These are phyloP conservation scores for Mycena indigotica DNA, from an alignment of 768 basidiomycete genomes.

Conservation along the genomic window DNA sequence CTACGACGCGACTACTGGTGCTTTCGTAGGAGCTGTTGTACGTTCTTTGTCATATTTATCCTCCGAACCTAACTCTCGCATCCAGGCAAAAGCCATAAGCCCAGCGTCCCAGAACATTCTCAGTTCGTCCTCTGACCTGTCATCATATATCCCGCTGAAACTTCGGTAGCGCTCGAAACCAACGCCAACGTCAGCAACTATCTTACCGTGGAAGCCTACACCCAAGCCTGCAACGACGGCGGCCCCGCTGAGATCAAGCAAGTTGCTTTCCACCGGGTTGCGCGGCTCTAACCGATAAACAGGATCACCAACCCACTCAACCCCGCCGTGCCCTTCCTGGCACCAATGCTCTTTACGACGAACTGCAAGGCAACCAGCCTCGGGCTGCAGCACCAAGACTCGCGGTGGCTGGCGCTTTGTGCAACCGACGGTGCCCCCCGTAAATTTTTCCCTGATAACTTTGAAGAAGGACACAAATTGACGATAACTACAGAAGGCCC, in stretches of 20 bases:
- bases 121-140: not conserved
- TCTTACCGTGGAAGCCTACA: conserved; percentile 3
- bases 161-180: not conserved
- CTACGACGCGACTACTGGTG: not conserved
- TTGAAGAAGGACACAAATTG: not conserved
- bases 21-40: conserved; percentile 9
- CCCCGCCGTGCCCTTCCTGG: not conserved
- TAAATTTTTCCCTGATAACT: not conserved
- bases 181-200: conserved; percentile 6
- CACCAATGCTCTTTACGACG: not conserved
- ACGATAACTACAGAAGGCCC: not conserved
- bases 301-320: conserved; percentile 7
- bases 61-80: not conserved
- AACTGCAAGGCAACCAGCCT: not conserved
- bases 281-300: not conserved
- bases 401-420: conserved; percentile 3
- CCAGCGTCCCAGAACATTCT: conserved; percentile 8
- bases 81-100: conserved; percentile 1
- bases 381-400: not conserved
- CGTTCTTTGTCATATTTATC: not conserved
- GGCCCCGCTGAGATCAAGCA: conserved; percentile 10
- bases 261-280: not conserved
- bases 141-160: not conserved
- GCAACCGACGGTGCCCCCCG: conserved; percentile 10
- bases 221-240: conserved; percentile 6